phyloP scores from a whole-genome alignment of 768 basidiomycete species.

The Mycena olivaceomarginata region DNA sequence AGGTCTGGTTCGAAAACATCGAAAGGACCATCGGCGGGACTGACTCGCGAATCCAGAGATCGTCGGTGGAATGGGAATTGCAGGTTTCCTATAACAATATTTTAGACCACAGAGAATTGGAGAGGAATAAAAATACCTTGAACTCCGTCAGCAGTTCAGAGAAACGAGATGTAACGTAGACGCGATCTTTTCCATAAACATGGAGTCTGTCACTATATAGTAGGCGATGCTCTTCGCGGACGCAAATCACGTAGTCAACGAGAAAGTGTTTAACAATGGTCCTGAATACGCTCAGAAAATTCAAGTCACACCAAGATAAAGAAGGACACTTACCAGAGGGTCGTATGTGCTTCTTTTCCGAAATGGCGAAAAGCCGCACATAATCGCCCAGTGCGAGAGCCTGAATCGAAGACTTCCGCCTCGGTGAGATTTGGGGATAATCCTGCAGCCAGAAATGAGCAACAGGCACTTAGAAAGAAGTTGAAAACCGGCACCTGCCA shows the following conservation, averaged over 20 bases:
- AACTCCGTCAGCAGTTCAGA: no score
- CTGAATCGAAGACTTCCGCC: not conserved
- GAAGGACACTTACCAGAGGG: not conserved
- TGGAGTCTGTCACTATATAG: slow-evolving; percentile 7
- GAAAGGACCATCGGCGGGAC: no score
- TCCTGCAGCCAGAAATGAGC: not conserved
- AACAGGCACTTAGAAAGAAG: no score
- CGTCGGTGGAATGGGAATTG: no score
- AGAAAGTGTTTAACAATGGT: not conserved
- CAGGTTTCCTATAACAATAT: no score
- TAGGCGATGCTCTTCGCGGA: not conserved
- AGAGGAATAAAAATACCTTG: no score
- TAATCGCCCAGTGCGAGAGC: not conserved
- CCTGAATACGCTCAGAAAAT: not conserved
- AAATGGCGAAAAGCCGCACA: not conserved
- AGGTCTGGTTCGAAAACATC: no score
- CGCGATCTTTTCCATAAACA: no score
- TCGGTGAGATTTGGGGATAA: slow-evolving; percentile 7
- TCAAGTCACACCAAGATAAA: no score
- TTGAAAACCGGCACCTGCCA: not conserved
- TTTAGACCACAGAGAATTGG: no score
- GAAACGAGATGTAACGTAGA: no score
- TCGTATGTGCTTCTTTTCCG: slow-evolving; percentile 7
- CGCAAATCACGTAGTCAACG: slow-evolving; percentile 1
- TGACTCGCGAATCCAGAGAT: no score